Conservation (phyloP, 1,284 basidiomycete species). For the Ceratobasidium sp. region DNA sequence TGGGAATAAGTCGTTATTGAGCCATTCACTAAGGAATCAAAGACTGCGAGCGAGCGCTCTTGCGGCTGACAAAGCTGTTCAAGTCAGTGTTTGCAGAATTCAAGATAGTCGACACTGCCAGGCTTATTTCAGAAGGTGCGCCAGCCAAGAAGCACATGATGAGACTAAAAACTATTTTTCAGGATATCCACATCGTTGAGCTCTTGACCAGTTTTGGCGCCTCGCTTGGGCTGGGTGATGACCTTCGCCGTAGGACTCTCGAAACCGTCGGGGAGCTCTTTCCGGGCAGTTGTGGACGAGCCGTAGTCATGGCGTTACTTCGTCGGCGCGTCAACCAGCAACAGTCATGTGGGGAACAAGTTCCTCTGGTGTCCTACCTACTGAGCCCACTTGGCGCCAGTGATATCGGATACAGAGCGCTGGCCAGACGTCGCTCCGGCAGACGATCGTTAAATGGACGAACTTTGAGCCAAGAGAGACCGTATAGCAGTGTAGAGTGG, state of each 20-base stretch:
- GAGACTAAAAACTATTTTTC: slow-evolving; percentile 72
- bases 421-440: no score
- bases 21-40: no score
- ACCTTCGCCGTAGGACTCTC: slow-evolving; percentile 50
- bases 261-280: slow-evolving; percentile 64
- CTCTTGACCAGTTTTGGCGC: slow-evolving; percentile 53
- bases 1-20: no score
- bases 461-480: no score
- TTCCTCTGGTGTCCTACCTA: slow-evolving; percentile 63
- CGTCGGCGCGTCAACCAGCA: slow-evolving; percentile 67
- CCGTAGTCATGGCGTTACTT: slow-evolving; percentile 66
- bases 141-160: slow-evolving; percentile 81
- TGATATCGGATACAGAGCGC: slow-evolving; percentile 48
- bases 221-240: slow-evolving; percentile 50
- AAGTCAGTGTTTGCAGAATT: slow-evolving; percentile 65
- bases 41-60: slow-evolving; percentile 71
- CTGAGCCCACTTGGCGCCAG: slow-evolving; percentile 63
- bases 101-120: slow-evolving; percentile 79
- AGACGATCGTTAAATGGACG: no score
- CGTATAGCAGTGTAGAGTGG: slow-evolving; percentile 3
- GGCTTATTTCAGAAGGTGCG: slow-evolving; percentile 79
- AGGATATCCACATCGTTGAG: slow-evolving; percentile 58
- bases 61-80: slow-evolving; percentile 60
- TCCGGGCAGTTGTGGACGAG: slow-evolving; percentile 68
- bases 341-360: slow-evolving; percentile 61